Base-by-base conservation (phyloP, 371 early-diverging fungal species). In the Quaeritorhiza haematococci region DNA sequence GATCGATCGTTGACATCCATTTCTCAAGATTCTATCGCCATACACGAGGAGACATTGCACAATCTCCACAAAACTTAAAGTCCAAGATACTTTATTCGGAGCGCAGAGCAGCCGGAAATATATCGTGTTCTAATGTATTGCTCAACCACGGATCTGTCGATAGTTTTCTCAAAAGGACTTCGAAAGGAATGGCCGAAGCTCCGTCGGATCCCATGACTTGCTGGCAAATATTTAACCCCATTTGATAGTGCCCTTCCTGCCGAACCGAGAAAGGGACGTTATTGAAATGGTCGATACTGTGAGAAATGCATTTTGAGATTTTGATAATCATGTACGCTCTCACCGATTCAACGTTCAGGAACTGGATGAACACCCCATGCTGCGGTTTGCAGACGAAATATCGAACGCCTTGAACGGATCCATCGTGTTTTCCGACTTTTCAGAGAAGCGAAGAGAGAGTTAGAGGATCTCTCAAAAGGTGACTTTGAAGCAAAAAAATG, bases 371-470 rank as follows among this genome's bases (percentile, higher is more conserved):
- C 17, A 89, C 75, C 50, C 91, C 92, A 63, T 83, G 78, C 13
- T 75, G 65, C 13, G 76, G 58, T 53, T 62, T 74, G 58, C 91
- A 91, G n/a, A 82, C 78, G 69, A 91, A 93, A 67, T 93, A 93
- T 0, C 80, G 76, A 49, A 78, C 79, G 34, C 86, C 89, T 34
- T 86, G 74, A 44, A 91, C 89, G 0, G 84, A 76, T 33, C 91
- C 91, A 49, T 84, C 75, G 66, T 93, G 89, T 59, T 90, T 92
- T 3, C 93, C 93, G 17, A 56, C 67, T 59, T 32, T 2, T 5
- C 24, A 26, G 3, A 30, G 19, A 3, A 58, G n/a, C 19, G 17
- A 41, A 45, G 29, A 55, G 15, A 13, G 33, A 54, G 47, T 19
- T 28, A 15, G 26, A 26, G 13, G 45, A 21, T 7, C 21, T 8